phyloP scores from a whole-genome alignment of 257 asterid genomes.

The Parsonsia alboflavescens region DNA sequence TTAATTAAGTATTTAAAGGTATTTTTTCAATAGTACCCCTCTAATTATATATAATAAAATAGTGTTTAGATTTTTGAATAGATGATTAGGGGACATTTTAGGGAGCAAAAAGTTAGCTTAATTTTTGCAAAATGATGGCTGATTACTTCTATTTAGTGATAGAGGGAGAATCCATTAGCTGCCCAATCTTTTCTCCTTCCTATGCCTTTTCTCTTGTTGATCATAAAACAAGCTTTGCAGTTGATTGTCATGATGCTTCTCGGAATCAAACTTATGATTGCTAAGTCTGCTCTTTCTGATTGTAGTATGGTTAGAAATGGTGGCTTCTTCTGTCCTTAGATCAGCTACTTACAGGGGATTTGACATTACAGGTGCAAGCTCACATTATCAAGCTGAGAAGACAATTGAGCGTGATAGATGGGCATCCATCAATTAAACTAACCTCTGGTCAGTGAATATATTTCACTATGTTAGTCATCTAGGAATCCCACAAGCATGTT shows the following conservation, averaged over 20 bases:
- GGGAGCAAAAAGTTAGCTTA: too few species aligned
- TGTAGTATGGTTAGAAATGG: background rate
- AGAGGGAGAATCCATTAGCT: too few species aligned
- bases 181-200: background rate
- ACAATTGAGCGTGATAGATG: constrained; percentile 59
- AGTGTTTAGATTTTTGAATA: too few species aligned
- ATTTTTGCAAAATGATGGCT: too few species aligned
- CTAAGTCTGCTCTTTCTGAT: background rate
- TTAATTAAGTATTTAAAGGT: too few species aligned
- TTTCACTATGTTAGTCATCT: constrained; percentile 13
- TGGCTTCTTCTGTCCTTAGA: background rate
- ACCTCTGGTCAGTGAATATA: constrained; percentile 36
- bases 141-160: too few species aligned
- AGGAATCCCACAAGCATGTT: constrained; percentile 1
- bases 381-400: constrained; percentile 70
- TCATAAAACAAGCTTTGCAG: background rate
- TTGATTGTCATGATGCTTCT: background rate
- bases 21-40: too few species aligned
- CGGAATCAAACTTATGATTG: background rate
- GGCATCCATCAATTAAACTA: constrained; percentile 47
- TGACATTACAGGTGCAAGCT: constrained; percentile 63
- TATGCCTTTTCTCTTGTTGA: background rate
- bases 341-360: background rate
- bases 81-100: too few species aligned
- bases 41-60: too few species aligned